A percentile compares a stretch with the other conserved stretches of the same genome.
Evolutionary conservation across 129 eudicot species (phyloP).

Genomic region (Heracleum sosnowskyi): DNA sequence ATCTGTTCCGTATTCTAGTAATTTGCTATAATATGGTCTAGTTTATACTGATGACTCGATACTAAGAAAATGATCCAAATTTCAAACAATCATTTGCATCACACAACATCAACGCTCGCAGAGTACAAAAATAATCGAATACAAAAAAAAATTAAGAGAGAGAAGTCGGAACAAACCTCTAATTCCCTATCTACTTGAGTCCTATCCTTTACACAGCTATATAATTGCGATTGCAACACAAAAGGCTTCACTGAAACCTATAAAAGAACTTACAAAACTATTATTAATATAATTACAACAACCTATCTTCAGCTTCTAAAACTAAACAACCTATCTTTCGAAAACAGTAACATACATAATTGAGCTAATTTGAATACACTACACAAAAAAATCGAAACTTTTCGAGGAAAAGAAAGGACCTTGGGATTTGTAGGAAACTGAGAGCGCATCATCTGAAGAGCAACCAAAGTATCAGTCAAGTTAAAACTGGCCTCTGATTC

Average conservation of each 20-base stretch:
- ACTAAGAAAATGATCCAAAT: neutral
- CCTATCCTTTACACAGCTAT: slow-evolving; percentile 89
- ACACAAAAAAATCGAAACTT: neutral
- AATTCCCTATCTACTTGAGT: slow-evolving; percentile 93
- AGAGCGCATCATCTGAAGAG: slow-evolving; percentile 82
- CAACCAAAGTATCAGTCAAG: slow-evolving; percentile 83
- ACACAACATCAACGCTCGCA: neutral
- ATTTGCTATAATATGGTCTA: neutral
- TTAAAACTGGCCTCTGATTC: slow-evolving; percentile 48
- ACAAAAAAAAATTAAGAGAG: neutral
- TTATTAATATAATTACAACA: too few relatives aligned
- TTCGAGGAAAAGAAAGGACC: slow-evolving; percentile 20
- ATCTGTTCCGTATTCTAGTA: neutral
- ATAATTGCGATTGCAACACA: slow-evolving; percentile 70
- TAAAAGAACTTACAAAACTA: too few relatives aligned
- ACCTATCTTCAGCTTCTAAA: neutral
- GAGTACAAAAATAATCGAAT: neutral
- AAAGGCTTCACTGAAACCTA: slow-evolving; percentile 80
- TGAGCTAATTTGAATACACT: neutral
- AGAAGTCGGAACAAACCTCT: slow-evolving; percentile 48
- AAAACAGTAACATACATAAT: neutral
- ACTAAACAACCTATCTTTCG: neutral
- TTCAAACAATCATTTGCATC: neutral
- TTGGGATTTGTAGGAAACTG: slow-evolving; percentile 76
- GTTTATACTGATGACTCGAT: neutral